phyloP scores from a whole-genome alignment of 805 yeast genomes.

The Nakazawaea holstii region DNA sequence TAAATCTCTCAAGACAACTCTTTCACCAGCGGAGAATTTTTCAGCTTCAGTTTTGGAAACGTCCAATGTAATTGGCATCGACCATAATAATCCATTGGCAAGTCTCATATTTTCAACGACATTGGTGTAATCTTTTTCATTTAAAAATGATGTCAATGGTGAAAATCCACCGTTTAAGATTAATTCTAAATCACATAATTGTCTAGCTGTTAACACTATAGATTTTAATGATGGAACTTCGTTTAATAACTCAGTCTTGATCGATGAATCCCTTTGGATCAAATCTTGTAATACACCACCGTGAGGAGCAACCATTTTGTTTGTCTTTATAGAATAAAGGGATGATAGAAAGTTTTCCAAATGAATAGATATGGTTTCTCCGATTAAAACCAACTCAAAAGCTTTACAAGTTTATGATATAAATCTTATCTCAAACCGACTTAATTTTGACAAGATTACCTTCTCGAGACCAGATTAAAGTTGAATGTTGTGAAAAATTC shows the following conservation, averaged over 20 bases:
- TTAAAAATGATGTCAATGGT: conserved; percentile 66
- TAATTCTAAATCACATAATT: conserved; percentile 88
- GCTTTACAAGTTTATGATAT: too few species aligned
- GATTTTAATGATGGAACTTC: conserved; percentile 51
- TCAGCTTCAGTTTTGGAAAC: conserved; percentile 47
- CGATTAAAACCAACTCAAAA: too few species aligned
- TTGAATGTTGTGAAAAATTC: neutral
- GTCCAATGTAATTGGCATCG: conserved; percentile 90
- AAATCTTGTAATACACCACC: conserved; percentile 89
- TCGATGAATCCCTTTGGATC: conserved; percentile 70
- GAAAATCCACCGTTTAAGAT: conserved; percentile 93
- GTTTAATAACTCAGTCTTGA: conserved; percentile 45
- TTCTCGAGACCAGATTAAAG: too few species aligned
- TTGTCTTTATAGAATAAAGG: neutral
- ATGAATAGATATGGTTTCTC: too few species aligned
- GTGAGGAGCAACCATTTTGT: conserved; percentile 73
- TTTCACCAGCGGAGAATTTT: conserved; percentile 46
- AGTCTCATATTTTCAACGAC: conserved; percentile 69
- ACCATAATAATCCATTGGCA: conserved; percentile 74
- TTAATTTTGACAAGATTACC: too few species aligned
- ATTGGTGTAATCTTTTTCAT: conserved; percentile 59
- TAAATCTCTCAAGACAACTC: conserved; percentile 73
- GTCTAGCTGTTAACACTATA: conserved; percentile 72
- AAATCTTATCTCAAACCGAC: too few species aligned
- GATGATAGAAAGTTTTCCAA: neutral